Base-by-base conservation (phyloP, 2,329 filamentous ascomycete species). In the Bipolaris victoriae region DNA sequence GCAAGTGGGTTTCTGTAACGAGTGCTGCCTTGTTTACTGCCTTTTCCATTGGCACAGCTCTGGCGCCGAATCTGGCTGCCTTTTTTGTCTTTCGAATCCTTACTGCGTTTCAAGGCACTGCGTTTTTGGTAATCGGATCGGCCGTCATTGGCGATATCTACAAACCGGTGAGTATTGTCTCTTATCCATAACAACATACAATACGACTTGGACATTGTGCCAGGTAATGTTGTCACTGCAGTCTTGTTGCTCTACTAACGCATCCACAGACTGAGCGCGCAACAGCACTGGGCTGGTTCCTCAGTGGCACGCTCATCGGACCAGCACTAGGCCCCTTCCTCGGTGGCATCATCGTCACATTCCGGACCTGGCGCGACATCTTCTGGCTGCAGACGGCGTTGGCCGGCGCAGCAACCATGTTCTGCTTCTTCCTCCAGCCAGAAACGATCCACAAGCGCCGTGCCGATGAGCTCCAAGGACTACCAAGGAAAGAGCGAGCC, bases 331-430 rank as follows among this genome's bases (percentile, higher is more conserved):
- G 90, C 1, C 85, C 86, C 0, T 90, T 91, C 66, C 79, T 92
- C 9, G 86, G 90, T 52, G 90, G 90, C 22, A 86, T 92, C 43
- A 90, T 94, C 49, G 88, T 92, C 15, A 92, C 89, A 0, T 92
- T 86, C 74, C 81, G 82, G 6, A 84, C 82, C 2, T 94, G 90
- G 90, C 82, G 89, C 16, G 84, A 85, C 40, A 91, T 92, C 51
- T 92, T 92, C 77, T 92, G 89, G 87, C 79, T 93, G 0, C 90
- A 92, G 69, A 86, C 87, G 0, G 89, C 84, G 0, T 80, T 92
- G 5, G 87, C 87, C 0, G 88, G 84, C 1, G 69, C 83, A 0
- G 87, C 85, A 0, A 79, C 83, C 0, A 18, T 87, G 0, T 82
- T 88, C 0, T 82, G 90, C 31, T 83, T 86, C 62, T 86, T 90